Base-by-base conservation (phyloP, 73 alveolate species). In the Stentor coeruleus region DNA sequence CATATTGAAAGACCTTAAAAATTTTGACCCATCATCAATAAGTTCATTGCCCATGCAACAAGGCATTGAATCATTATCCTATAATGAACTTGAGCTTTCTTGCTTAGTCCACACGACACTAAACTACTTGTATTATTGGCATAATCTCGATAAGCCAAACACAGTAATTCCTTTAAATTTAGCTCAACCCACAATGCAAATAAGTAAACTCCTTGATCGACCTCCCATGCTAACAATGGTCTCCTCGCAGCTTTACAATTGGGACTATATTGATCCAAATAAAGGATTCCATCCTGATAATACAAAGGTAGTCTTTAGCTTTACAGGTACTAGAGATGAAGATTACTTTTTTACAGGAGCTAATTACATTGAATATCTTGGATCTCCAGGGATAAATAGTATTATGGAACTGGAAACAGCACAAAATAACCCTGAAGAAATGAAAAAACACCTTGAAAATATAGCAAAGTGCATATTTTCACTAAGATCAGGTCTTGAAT, bases 211-310 rank as follows among this genome's bases (percentile, higher is more conserved):
- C 33, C 33, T 66, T 28, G 36, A 20, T 33, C 79, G 79, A 28
- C 40, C 79, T 31, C 79, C 79, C 15, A 66, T 66, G 42, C 11
- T 66, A 20, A 20, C 36, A 26, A 20, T 66, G n/a, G 79, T 33
- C 1, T 66, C 79, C 39, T 20, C 39, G 36, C n/a, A 66, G 11
- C 33, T 26, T 40, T 26, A 66, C n/a, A 66, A 66, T 40, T 66
- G 79, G 79, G 37, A 66, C 2, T 2, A 28, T 0, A 66, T 14
- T 11, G 79, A 66, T 66, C 40, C n/a, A 26, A 28, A 37, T 1
- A 66, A 66, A 31, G 36, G 15, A 20, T 66, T 66, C 39, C 79
- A 66, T 2, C 79, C 79, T 20, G 79, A 66, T 2, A 66, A 66
- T 33, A 20, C 33, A 11, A 31, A 66, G 11, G 33, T 20, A 20